Percentiles rank a stretch among this genome's conserved stretches.
Conservation (phyloP, 768 basidiomycete genomes). For the Hypholoma sublateritium region DNA sequence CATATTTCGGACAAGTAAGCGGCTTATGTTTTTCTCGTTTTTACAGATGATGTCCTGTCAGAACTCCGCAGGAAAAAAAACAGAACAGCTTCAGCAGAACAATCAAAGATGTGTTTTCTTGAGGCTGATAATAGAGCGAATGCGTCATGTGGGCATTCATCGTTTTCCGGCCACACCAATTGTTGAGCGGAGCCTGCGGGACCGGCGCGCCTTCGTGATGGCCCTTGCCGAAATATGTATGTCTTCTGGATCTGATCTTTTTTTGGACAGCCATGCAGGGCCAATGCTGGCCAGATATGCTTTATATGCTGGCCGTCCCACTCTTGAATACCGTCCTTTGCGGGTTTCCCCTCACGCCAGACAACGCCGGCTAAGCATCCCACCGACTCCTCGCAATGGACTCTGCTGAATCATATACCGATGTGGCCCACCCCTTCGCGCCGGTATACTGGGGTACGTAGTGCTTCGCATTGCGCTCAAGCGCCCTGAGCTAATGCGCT, state of each 20-base stretch:
- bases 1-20: too few species aligned
- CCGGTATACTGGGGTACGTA: constrained; percentile 6
- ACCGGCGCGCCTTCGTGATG: background rate
- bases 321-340: background rate
- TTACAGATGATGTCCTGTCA: too few species aligned
- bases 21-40: too few species aligned
- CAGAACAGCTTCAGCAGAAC: background rate
- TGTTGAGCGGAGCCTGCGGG: background rate
- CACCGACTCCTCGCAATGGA: background rate
- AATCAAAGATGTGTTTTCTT: background rate
- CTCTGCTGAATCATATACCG: constrained; percentile 1
- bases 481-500: background rate
- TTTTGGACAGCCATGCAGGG: constrained; percentile 3
- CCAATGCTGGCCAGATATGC: background rate
- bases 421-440: constrained; percentile 4
- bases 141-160: background rate
- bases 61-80: too few species aligned
- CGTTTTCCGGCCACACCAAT: background rate
- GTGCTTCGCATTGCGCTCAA: background rate
- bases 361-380: background rate
- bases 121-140: background rate
- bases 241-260: background rate
- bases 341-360: background rate
- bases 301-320: background rate
- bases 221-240: background rate